Base-by-base conservation (phyloP, 768 basidiomycete genomes). In the Naematelia encephala region DNA sequence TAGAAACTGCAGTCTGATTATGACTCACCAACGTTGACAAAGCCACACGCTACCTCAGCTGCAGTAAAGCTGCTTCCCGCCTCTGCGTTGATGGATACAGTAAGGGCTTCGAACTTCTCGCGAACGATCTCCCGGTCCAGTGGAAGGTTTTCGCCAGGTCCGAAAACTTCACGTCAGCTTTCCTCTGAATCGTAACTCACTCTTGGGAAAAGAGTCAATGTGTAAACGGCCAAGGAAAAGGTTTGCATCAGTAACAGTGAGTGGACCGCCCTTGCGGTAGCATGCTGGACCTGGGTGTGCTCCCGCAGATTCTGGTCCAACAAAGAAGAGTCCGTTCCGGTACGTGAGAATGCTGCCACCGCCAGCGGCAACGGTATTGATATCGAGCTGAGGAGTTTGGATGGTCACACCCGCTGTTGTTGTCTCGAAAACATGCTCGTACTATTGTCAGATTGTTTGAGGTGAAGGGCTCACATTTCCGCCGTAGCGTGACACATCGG, bases 371-470 rank as follows among this genome's bases (percentile, higher is more conserved):
- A 96, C 71, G 14, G 68, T 69, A 47, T 94, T 94, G 77, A 97
- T 93, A 69, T 96, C 92, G n/a, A 96, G 83, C 67, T 96, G 92
- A 0, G 92, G 90, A 0, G 87, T 88, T 72, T 93, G 90, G 53
- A 97, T 90, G 0, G 89, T 88, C n/a, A 96, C 87, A 0, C 92
- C 91, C 0, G 93, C 93, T 0, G 93, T 97, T 0, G 92, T 94
- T 0, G 93, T 92, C 75, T 97, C 93, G 70, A 16, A 23, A 4
- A 50, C 49, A 50, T 16, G n/a, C 74, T 96, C 49, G 21, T 23
- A 28, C 21, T n/a, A n/a, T n/a, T n/a, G n/a, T n/a, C n/a, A n/a
- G n/a, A n/a, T n/a, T n/a, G n/a, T n/a, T n/a, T n/a, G n/a, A n/a
- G n/a, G n/a, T n/a, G n/a, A n/a, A n/a, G n/a, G n/a, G n/a, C 23